These are phyloP conservation scores for Sergeia podlipaevii DNA, from an alignment of 208 protist species.

Conservation along the genomic window DNA sequence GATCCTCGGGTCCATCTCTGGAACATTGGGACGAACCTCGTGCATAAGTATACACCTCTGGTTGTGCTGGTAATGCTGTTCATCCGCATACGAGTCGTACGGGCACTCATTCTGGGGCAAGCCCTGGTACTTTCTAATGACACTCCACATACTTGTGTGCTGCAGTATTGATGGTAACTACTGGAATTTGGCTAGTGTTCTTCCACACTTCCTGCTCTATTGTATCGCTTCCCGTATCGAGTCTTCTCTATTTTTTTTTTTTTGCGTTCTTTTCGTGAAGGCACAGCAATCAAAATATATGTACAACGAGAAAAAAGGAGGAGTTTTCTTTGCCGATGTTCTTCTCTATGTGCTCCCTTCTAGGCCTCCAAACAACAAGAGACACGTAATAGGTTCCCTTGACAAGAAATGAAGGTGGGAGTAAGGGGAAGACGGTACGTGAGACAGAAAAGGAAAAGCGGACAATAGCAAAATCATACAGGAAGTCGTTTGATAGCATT, in stretches of 20 bases:
- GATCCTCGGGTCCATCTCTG: constrained; percentile 48
- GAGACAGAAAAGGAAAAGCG: constrained; percentile 10
- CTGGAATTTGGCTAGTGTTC: too few species aligned
- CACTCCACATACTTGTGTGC: constrained; percentile 48
- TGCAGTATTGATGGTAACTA: too few species aligned
- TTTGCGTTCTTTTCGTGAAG: too few species aligned
- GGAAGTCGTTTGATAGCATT: too few species aligned
- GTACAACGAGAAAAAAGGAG: neutral
- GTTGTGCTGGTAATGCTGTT: constrained; percentile 29
- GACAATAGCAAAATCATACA: constrained; percentile 1
- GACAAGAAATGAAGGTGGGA: neutral
- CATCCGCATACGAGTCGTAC: constrained; percentile 1
- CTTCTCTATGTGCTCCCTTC: too few species aligned
- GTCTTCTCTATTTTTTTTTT: too few species aligned
- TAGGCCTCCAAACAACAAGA: too few species aligned
- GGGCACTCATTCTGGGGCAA: constrained; percentile 22
- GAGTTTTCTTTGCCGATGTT: neutral
- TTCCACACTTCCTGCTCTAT: too few species aligned
- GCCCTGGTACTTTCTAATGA: constrained; percentile 66
- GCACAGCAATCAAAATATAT: neutral
- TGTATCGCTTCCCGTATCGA: too few species aligned
- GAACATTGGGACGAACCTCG: constrained; percentile 56
- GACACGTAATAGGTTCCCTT: neutral
- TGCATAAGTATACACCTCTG: constrained; percentile 73
- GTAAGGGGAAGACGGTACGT: neutral